Base-by-base conservation (phyloP, 768 basidiomycete species). In the Paxillus ammoniavirescens region DNA sequence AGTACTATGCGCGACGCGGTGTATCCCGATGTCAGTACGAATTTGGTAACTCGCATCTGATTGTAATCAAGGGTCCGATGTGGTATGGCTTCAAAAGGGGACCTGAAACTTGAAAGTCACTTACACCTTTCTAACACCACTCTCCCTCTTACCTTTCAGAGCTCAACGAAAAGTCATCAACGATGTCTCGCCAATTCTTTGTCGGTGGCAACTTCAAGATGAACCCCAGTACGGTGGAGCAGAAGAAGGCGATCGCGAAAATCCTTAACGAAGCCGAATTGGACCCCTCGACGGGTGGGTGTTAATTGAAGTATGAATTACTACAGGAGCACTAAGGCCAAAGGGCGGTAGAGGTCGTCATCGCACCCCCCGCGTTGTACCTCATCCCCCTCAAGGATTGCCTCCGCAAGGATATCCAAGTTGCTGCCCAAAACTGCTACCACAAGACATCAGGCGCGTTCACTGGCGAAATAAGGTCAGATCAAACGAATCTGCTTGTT, bases 121-220 rank as follows among this genome's bases (percentile, higher is more conserved):
- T 40, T 46, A n/a, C 37, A 31, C 42, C 35, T 38, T 47, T 23
- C n/a, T 26, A 33, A 47, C 43, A 30, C 47, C 23, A 21, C 28
- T 17, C 26, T 14, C 14, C 33, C 37, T 37, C 0, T 21, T 51
- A 14, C 41, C 5, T 18, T 30, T 33, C 21, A 17, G 1, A 21
- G n/a, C 41, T 46, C 60, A 44, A 7, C 23, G 6, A 10, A 14
- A 52, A 47, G 17, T 18, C 33, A 54, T 44, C 56, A 51, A 56
- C 54, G 49, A 89, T 89, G 90, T 54, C 86, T 57, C 91, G 93
- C 66, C 77, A 83, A 71, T 96, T 95, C 77, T 95, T 97, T 68
- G 93, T 91, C 63, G 96, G 96, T 58, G 92, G 94, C 30, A 98
- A 98, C 82, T 98, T 96, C 84, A 99, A 98, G 80, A 87, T 98